These are phyloP conservation scores for Chaetomium fimeti DNA, from an alignment of 495 filamentous ascomycete genomes.

Conservation along the genomic window DNA sequence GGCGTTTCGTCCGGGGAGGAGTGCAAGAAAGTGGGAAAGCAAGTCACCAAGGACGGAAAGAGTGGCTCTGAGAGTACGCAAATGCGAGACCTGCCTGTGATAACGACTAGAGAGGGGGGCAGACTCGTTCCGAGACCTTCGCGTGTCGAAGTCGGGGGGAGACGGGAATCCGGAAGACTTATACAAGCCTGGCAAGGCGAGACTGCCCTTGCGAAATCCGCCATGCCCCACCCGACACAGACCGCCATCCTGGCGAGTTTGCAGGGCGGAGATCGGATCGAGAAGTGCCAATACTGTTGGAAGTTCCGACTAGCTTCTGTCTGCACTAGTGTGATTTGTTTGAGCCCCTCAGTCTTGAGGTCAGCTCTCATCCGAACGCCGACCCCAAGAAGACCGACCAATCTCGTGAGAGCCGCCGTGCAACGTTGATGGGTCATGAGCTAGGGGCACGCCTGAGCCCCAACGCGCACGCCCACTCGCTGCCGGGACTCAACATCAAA, in stretches of 20 bases:
- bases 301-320: background rate
- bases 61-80: background rate
- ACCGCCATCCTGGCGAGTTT: conserved; percentile 4
- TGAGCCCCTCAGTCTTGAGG: conserved; percentile 3
- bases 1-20: background rate
- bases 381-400: conserved; percentile 16
- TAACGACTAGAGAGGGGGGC: background rate
- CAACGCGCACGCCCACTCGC: background rate
- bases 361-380: conserved; percentile 19
- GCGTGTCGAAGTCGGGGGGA: background rate
- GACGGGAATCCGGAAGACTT: conserved; percentile 1
- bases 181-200: conserved; percentile 5
- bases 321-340: conserved; percentile 13
- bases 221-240: conserved; percentile 1
- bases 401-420: conserved; percentile 15
- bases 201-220: background rate
- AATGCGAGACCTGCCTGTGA: background rate
- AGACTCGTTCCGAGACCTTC: background rate
- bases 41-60: background rate
- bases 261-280: conserved; percentile 15
- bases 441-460: conserved; percentile 10
- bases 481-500: background rate
- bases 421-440: conserved; percentile 9
- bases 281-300: conserved; percentile 16
- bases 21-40: background rate